Conservation (phyloP, 2,329 filamentous ascomycete species). For the Pseudogymnoascus pannorum region DNA sequence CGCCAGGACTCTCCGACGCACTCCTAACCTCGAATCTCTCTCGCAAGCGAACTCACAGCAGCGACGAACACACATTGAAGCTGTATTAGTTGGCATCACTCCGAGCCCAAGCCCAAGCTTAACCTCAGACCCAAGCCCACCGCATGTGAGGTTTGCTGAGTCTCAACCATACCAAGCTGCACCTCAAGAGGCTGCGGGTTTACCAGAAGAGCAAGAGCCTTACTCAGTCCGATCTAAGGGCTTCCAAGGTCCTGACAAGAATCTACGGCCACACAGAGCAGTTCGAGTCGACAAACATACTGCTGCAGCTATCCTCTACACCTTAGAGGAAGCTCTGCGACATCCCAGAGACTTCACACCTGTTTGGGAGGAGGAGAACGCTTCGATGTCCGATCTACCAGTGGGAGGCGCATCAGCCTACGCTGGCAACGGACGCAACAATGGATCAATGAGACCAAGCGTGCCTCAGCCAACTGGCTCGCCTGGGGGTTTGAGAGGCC, state of each 20-base stretch:
- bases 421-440: slow-evolving; percentile 53
- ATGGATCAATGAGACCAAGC: slow-evolving; percentile 45
- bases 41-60: slow-evolving; percentile 11
- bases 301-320: slow-evolving; percentile 83
- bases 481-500: slow-evolving; percentile 64
- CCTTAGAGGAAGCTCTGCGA: slow-evolving; percentile 83
- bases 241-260: slow-evolving; percentile 17
- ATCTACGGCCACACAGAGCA: slow-evolving; percentile 38
- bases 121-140: slow-evolving; percentile 16
- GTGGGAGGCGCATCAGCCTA: slow-evolving; percentile 48
- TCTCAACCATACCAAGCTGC: slow-evolving; percentile 9
- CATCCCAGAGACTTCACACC: slow-evolving; percentile 75
- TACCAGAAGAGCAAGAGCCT: neutral
- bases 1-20: slow-evolving; percentile 10
- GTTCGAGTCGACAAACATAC: slow-evolving; percentile 73
- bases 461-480: slow-evolving; percentile 41
- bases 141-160: slow-evolving; percentile 20
- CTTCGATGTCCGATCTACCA: slow-evolving; percentile 81
- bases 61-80: slow-evolving; percentile 28
- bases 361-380: slow-evolving; percentile 80
- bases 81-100: slow-evolving; percentile 27
- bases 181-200: neutral
- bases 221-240: slow-evolving; percentile 18
- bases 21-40: slow-evolving; percentile 8
- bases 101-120: slow-evolving; percentile 1